Conservation (phyloP, 768 basidiomycete species). For the Termitomyces sp. region DNA sequence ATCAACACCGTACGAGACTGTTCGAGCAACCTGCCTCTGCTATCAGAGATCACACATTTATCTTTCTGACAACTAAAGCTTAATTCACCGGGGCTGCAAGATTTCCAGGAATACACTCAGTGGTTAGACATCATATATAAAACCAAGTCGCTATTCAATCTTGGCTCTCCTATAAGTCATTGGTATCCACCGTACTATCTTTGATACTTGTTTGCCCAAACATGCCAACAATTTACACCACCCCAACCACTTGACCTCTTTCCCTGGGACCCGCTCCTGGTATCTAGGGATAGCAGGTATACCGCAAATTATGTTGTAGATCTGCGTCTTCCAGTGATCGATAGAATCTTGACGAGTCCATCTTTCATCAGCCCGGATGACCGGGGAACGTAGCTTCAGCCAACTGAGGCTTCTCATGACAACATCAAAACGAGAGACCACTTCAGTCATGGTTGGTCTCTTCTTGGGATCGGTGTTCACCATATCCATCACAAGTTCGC, state of each 20-base stretch:
- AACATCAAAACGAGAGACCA: not conserved
- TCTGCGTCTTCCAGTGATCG: not conserved
- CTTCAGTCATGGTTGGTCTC: not conserved
- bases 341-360: not conserved
- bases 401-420: not conserved
- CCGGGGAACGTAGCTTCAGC: not conserved
- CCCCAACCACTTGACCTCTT: not conserved
- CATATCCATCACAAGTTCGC: not conserved
- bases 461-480: not conserved
- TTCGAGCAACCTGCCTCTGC: no score
- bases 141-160: not conserved
- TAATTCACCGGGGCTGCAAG: no score
- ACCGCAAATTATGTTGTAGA: not conserved
- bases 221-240: not conserved
- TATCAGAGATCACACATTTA: no score
- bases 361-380: not conserved
- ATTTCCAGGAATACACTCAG: no score
- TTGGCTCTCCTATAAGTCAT: not conserved
- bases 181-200: not conserved
- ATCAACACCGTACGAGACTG: no score
- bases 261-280: not conserved
- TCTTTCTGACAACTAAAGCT: no score
- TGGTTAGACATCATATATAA: not conserved
- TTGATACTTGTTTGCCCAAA: not conserved
- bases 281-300: not conserved